phyloP scores from a whole-genome alignment of 208 protist genomes.

The Leishmania tarentolae region DNA sequence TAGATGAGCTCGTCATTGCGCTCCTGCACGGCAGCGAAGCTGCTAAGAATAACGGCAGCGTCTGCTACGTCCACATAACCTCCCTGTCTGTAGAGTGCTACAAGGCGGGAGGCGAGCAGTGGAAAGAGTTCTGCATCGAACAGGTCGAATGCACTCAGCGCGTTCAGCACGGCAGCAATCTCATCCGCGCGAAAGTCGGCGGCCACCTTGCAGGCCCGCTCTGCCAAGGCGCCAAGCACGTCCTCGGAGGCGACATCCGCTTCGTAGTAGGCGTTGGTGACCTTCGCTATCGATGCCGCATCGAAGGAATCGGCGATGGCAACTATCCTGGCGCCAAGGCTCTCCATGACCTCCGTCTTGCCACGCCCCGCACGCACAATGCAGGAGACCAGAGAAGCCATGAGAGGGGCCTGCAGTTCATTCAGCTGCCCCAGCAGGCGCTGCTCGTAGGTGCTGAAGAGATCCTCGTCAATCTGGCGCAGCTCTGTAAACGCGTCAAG shows the following conservation, averaged over 20 bases:
- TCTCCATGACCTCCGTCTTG: constrained; percentile 45
- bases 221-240: constrained; percentile 83
- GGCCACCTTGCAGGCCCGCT: constrained; percentile 82
- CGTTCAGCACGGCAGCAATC: constrained; percentile 64
- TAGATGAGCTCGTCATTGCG: constrained; percentile 85
- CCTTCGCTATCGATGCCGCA: constrained; percentile 73
- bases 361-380: constrained; percentile 59
- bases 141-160: constrained; percentile 84
- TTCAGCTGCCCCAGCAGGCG: constrained; percentile 54
- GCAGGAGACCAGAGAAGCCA: constrained; percentile 71
- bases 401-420: constrained; percentile 64
- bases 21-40: constrained; percentile 90
- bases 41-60: constrained; percentile 71
- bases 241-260: constrained; percentile 75
- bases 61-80: constrained; percentile 64
- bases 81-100: constrained; percentile 57
- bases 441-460: constrained; percentile 77
- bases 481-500: constrained; percentile 86
- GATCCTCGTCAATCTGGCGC: constrained; percentile 68
- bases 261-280: constrained; percentile 73
- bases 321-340: constrained; percentile 61
- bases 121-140: constrained; percentile 91
- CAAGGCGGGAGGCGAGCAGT: constrained; percentile 77
- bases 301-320: constrained; percentile 72
- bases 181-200: constrained; percentile 81